phyloP scores from a whole-genome alignment of 768 basidiomycete species.

The Naganishia kalamii region DNA sequence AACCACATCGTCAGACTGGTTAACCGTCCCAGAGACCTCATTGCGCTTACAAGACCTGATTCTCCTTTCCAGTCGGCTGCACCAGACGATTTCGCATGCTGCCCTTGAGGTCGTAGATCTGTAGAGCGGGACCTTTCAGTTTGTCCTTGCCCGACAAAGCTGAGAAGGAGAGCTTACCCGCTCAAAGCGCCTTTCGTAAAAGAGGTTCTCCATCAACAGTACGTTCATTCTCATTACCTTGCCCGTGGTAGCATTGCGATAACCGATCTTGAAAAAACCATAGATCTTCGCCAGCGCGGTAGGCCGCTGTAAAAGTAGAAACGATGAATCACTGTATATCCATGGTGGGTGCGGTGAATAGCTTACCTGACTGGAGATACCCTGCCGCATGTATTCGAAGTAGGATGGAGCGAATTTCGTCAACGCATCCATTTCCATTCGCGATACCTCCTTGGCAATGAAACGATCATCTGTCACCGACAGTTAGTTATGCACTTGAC shows the following conservation, averaged over 20 bases:
- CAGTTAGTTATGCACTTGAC: neutral
- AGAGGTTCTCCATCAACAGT: slow-evolving; percentile 86
- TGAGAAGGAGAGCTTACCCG: slow-evolving; percentile 53
- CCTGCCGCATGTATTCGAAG: slow-evolving; percentile 96
- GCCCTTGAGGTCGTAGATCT: slow-evolving; percentile 97
- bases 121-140: neutral
- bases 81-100: slow-evolving; percentile 91
- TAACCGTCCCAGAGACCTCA: neutral
- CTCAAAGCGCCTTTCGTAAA: slow-evolving; percentile 83
- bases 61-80: slow-evolving; percentile 77
- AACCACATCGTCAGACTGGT: slow-evolving; percentile 3
- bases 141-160: neutral
- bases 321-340: neutral
- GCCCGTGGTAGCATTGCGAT: slow-evolving; percentile 71
- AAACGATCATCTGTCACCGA: slow-evolving; percentile 79
- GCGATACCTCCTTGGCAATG: slow-evolving; percentile 92
- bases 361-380: slow-evolving; percentile 72
- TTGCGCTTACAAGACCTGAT: slow-evolving; percentile 66
- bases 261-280: slow-evolving; percentile 90
- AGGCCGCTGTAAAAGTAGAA: slow-evolving; percentile 58
- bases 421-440: slow-evolving; percentile 85
- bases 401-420: slow-evolving; percentile 95
- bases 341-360: too few species aligned
- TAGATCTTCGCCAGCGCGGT: slow-evolving; percentile 94
- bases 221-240: slow-evolving; percentile 90